Percentiles rank a stretch among this genome's conserved stretches.
Conservation (phyloP, 306 rosid genomes). For the Castanea sativa region DNA sequence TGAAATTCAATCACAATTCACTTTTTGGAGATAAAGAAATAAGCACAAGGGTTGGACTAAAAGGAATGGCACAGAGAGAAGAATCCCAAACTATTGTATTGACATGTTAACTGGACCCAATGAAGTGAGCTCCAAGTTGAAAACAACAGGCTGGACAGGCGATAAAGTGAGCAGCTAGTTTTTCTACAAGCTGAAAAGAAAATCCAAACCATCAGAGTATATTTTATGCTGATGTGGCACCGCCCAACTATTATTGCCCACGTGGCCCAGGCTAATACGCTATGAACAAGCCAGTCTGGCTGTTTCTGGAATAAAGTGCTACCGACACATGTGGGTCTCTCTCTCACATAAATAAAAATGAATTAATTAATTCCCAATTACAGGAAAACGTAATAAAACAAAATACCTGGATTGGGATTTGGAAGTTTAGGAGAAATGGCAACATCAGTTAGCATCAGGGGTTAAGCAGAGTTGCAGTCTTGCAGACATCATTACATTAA, state of each 20-base stretch:
- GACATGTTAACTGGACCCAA: background rate
- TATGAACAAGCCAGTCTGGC: background rate
- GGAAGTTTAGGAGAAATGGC: background rate
- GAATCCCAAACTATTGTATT: background rate
- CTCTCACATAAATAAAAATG: too few species aligned
- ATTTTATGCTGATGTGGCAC: background rate
- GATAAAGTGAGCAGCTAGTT: background rate
- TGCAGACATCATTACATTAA: background rate
- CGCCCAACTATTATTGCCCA: background rate
- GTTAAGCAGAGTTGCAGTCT: background rate
- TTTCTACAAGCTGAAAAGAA: constrained; percentile 13
- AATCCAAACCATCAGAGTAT: constrained; percentile 12
- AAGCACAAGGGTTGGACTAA: background rate
- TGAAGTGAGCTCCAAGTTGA: background rate
- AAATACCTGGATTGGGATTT: background rate
- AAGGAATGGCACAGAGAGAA: background rate
- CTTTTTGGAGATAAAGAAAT: background rate
- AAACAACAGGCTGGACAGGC: background rate
- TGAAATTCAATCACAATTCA: background rate
- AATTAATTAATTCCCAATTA: too few species aligned
- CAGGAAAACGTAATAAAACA: background rate
- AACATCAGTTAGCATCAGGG: background rate
- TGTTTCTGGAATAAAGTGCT: background rate
- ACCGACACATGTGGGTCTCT: background rate
- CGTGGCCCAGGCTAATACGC: background rate